A percentile compares a stretch with the other conserved stretches of the same genome.
Conservation (phyloP, 805 yeast genomes). For the Helenozyma rhizophorensis region DNA sequence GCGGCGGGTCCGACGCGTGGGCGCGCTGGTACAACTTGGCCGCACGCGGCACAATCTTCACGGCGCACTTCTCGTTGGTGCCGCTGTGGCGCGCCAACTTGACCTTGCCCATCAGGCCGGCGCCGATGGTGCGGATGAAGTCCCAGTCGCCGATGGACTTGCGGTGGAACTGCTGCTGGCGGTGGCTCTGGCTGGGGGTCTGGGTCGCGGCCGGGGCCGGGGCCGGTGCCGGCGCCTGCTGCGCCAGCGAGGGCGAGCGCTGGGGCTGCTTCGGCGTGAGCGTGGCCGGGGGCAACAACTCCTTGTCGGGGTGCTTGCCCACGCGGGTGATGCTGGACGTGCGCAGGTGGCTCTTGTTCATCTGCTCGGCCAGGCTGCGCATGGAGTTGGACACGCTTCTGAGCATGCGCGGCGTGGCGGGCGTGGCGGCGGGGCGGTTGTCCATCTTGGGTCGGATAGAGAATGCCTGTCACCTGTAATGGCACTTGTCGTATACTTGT, state of each 20-base stretch:
- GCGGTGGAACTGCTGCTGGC: constrained; percentile 61
- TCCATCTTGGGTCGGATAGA: too few species aligned
- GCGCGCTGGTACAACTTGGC: constrained; percentile 70
- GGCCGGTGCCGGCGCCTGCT: neutral
- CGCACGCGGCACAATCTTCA: constrained; percentile 90
- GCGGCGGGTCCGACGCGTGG: constrained; percentile 65
- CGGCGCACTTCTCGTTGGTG: constrained; percentile 82
- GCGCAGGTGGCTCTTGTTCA: constrained; percentile 1
- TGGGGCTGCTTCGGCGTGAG: constrained; percentile 2
- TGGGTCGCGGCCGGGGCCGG: neutral
- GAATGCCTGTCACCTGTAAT: too few species aligned
- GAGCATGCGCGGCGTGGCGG: constrained; percentile 70
- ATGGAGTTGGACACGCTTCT: constrained; percentile 38
- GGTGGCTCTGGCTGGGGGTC: constrained; percentile 3
- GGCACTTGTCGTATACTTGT: too few species aligned
- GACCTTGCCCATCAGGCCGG: constrained; percentile 99
- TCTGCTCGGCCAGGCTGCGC: constrained; percentile 4
- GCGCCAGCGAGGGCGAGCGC: neutral
- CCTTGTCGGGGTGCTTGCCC: constrained; percentile 4
- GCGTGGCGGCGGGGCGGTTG: constrained; percentile 27
- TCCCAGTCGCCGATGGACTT: constrained; percentile 96
- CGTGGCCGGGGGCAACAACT: constrained; percentile 13
- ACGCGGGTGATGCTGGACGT: constrained; percentile 1
- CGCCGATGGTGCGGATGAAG: constrained; percentile 90
- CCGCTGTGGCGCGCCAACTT: constrained; percentile 83